Base-by-base conservation (phyloP, 2,329 filamentous ascomycete genomes). In the Nemania sp. region DNA sequence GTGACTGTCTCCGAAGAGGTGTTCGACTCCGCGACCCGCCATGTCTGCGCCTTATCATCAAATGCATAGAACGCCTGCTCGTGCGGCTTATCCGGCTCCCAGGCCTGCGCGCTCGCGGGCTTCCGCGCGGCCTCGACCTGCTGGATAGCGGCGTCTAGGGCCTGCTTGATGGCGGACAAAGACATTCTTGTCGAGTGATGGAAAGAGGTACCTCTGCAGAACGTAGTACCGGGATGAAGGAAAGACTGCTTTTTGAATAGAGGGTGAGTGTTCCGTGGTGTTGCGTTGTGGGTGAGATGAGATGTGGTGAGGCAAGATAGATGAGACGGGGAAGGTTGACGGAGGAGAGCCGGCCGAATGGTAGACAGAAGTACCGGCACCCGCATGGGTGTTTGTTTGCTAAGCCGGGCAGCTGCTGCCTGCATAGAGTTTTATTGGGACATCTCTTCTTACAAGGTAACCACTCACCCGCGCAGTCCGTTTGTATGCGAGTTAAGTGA, bases 61-160 rank as follows among this genome's bases (percentile, higher is more conserved):
- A 63, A 70, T 1, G 39, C 17, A 44, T 64, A 64, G 39, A 62
- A 61, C 6, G 62, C 39, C 48, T 71, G 69, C 2, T 62, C 22
- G 39, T 57, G 47, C 15, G 67, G 66, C 26, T 63, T 42, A 42
- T 70, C 65, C 1, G 57, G 50, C 26, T 56, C 57, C 66, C 66
- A 68, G 8, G 61, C 58, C 6, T 62, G 49, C 1, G 57, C 45
- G 30, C 9, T 22, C 8, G 14, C 2, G 6, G 58, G 50, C 50
- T 62, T 65, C 24, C 23, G 45, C 15, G 47, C 28, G 9, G 39
- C 46, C n/a, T 58, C 51, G 33, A 41, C 54, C n/a, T 55, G 41
- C n/a, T 54, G 22, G 20, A 68, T 53, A 14, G 57, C 52, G n/a
- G n/a, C n/a, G n/a, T n/a, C n/a, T n/a, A n/a, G n/a, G n/a, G n/a